phyloP scores from a whole-genome alignment of 2,329 filamentous ascomycete genomes.

The Coniochaeta pulveracea region DNA sequence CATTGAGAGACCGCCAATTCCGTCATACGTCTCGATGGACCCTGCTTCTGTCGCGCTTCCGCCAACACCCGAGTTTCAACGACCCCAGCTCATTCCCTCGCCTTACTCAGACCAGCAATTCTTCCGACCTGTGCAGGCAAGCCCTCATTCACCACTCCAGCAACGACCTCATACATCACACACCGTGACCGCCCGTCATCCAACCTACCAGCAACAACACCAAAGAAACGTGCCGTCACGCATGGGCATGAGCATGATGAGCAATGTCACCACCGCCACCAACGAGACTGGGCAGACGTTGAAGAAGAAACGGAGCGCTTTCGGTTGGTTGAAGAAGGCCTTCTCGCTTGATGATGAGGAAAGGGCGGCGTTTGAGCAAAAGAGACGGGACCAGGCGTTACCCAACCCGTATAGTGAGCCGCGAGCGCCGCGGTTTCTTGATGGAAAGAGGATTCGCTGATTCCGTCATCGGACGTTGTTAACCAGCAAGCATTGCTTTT shows the following conservation, averaged over 20 bases:
- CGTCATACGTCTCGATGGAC: slow-evolving; percentile 21
- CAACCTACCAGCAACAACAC: slow-evolving; percentile 23
- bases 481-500: no score
- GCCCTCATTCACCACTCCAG: slow-evolving; percentile 52
- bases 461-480: no score
- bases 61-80: slow-evolving; percentile 20
- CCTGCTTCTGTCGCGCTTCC: slow-evolving; percentile 21
- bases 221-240: slow-evolving; percentile 39
- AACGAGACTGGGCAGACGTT: slow-evolving; percentile 25
- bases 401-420: slow-evolving; percentile 37
- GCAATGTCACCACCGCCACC: slow-evolving; percentile 37
- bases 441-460: slow-evolving; percentile 35
- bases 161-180: slow-evolving; percentile 45
- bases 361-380: slow-evolving; percentile 45
- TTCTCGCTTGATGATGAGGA: slow-evolving; percentile 56
- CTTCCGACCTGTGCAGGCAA: slow-evolving; percentile 51
- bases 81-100: slow-evolving; percentile 28
- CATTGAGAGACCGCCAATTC: slow-evolving; percentile 26
- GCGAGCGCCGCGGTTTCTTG: slow-evolving; percentile 40
- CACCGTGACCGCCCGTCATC: slow-evolving; percentile 18
- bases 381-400: slow-evolving; percentile 29
- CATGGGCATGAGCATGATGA: slow-evolving; percentile 47
- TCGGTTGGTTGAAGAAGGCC: slow-evolving; percentile 58
- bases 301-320: slow-evolving; percentile 57
- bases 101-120: slow-evolving; percentile 43